A percentile compares a stretch with the other conserved stretches of the same genome.
Conservation (phyloP, 768 basidiomycete genomes). For the Rhizopogon sp. region DNA sequence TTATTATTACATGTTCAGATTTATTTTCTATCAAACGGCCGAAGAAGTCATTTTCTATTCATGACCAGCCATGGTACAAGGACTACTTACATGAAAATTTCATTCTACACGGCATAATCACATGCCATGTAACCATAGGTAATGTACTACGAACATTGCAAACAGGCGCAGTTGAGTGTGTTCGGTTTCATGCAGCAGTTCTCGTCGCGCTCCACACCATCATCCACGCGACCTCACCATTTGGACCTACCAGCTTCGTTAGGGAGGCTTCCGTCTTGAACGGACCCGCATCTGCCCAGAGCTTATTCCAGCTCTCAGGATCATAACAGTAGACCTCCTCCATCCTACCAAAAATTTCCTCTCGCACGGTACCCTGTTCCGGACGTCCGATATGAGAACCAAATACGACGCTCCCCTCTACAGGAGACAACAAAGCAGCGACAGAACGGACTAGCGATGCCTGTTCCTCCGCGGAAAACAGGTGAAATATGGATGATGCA, state of each 20-base stretch:
- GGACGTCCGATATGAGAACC: conserved; percentile 20
- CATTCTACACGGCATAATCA: too few species aligned
- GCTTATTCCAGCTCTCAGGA: conserved; percentile 21
- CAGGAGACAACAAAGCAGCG: conserved; percentile 31
- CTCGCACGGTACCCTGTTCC: conserved; percentile 5
- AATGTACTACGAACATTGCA: too few species aligned
- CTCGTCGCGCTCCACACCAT: conserved; percentile 19
- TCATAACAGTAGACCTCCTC: conserved; percentile 18
- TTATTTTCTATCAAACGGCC: background rate
- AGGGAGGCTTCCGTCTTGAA: conserved; percentile 26
- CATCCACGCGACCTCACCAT: background rate
- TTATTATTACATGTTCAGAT: background rate
- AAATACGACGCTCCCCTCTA: conserved; percentile 25
- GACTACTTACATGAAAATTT: too few species aligned
- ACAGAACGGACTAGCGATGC: conserved; percentile 9
- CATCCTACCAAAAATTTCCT: conserved; percentile 1
- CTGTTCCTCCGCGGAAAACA: conserved; percentile 6
- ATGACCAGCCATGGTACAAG: too few species aligned
- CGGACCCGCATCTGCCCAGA: conserved; percentile 14
- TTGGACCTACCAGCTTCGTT: background rate
- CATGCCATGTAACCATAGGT: too few species aligned
- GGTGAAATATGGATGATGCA: conserved; percentile 43
- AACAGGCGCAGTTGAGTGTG: background rate
- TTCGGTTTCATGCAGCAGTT: background rate
- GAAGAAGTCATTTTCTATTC: background rate